Conservation (phyloP, 1,139 yeast species). For the Meyerozyma sp. region DNA sequence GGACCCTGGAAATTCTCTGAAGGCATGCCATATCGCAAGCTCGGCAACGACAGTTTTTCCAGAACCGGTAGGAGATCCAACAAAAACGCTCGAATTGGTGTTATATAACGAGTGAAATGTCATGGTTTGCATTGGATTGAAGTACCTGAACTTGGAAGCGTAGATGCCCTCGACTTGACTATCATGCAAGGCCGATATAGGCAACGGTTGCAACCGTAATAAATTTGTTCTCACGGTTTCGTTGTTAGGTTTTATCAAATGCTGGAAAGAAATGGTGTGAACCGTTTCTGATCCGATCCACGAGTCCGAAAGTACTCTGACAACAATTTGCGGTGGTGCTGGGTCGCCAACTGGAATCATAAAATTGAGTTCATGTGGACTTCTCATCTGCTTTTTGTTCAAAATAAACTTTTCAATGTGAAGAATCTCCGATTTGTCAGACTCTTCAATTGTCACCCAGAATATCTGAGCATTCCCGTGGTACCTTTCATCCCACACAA, state of each 20-base stretch:
- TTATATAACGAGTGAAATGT: conserved; percentile 85
- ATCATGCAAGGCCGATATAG: conserved; percentile 74
- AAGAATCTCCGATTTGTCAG: conserved; percentile 65
- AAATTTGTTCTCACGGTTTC: conserved; percentile 82
- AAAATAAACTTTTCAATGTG: conserved; percentile 81
- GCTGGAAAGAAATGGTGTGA: conserved; percentile 83
- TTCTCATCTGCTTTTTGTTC: conserved; percentile 50
- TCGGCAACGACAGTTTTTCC: conserved; percentile 98
- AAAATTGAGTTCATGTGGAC: conserved; percentile 74
- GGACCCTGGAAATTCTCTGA: conserved; percentile 70
- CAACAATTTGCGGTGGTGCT: conserved; percentile 78
- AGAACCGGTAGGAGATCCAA: conserved; percentile 98
- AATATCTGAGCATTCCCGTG: conserved; percentile 87
- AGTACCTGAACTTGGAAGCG: conserved; percentile 62
- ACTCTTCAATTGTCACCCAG: conserved; percentile 90
- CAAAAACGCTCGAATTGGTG: conserved; percentile 71
- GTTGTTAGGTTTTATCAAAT: conserved; percentile 80
- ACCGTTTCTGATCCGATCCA: conserved; percentile 87
- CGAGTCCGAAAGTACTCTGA: conserved; percentile 72
- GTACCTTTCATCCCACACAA: conserved; percentile 72
- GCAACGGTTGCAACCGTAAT: conserved; percentile 78
- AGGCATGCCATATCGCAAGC: conserved; percentile 95
- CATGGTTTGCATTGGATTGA: conserved; percentile 99
- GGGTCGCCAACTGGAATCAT: conserved; percentile 91
- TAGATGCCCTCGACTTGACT: conserved; percentile 65